Evolutionary conservation across 805 yeast genomes (phyloP).

Genomic region (Schizosaccharomyces cryophilus): DNA sequence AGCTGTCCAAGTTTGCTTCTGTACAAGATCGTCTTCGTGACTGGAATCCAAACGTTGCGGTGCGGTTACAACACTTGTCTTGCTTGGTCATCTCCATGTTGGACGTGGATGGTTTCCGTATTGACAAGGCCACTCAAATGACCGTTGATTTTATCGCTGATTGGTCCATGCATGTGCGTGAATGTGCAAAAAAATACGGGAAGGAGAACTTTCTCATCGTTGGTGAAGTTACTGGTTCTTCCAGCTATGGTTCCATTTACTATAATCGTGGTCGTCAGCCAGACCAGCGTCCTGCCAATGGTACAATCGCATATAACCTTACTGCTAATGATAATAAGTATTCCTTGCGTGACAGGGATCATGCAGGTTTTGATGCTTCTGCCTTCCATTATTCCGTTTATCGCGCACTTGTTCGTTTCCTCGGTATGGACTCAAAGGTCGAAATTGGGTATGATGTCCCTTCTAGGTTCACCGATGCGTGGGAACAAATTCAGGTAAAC

Average conservation of each 20-base stretch:
- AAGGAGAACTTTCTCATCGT: slow-evolving; percentile 1
- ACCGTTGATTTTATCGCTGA: slow-evolving; percentile 3
- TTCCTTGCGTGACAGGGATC: neutral
- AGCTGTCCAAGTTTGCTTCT: slow-evolving; percentile 3
- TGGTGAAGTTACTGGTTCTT: slow-evolving; percentile 3
- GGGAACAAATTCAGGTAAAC: neutral
- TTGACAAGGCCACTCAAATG: slow-evolving; percentile 3
- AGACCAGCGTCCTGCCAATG: slow-evolving; percentile 1
- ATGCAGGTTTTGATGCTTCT: neutral
- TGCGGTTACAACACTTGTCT: neutral
- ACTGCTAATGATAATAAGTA: neutral
- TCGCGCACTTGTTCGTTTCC: slow-evolving; percentile 1
- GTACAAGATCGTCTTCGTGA: slow-evolving; percentile 4
- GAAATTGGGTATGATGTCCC: neutral
- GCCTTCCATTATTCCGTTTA: slow-evolving; percentile 3
- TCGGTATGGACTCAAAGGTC: slow-evolving; percentile 1
- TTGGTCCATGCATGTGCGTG: neutral
- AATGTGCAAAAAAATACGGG: neutral
- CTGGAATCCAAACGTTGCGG: slow-evolving; percentile 1
- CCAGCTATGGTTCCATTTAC: neutral
- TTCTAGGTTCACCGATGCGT: neutral
- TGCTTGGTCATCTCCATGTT: slow-evolving; percentile 2
- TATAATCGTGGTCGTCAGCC: slow-evolving; percentile 3
- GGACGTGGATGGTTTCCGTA: slow-evolving; percentile 3
- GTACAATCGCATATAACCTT: neutral